phyloP scores from a whole-genome alignment of 768 basidiomycete genomes.

The Lentinus tigrinus region DNA sequence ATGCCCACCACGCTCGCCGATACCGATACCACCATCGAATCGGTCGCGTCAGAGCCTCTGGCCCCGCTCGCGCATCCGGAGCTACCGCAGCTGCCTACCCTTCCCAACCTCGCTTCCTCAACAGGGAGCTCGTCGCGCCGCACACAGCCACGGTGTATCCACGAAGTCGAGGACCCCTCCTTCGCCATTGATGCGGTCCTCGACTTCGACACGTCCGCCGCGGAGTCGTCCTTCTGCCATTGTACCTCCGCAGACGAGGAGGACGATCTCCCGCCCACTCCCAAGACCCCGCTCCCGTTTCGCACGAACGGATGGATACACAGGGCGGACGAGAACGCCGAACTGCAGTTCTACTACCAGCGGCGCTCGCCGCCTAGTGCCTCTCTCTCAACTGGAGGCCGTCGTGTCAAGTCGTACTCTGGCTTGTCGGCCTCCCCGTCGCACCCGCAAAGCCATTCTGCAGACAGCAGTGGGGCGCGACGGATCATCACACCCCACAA shows the following conservation, averaged over 20 bases:
- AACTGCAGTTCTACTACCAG: conserved; percentile 45
- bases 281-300: conserved; percentile 30
- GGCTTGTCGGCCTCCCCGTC: neutral
- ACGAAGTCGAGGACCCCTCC: conserved; percentile 46
- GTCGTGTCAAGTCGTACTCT: conserved; percentile 4
- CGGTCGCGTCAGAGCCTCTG: conserved; percentile 23
- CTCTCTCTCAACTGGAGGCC: neutral
- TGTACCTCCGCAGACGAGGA: conserved; percentile 11
- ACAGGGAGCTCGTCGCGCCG: conserved; percentile 9
- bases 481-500: conserved; percentile 32
- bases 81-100: conserved; percentile 3
- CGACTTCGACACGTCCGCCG: conserved; percentile 4
- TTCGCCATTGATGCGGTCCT: conserved; percentile 22
- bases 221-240: conserved; percentile 20
- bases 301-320: conserved; percentile 56
- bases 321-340: conserved; percentile 49
- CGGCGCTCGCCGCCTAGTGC: neutral
- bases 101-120: conserved; percentile 12
- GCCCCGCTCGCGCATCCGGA: conserved; percentile 13
- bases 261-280: conserved; percentile 3
- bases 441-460: neutral
- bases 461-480: neutral
- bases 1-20: conserved; percentile 32
- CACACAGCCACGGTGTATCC: conserved; percentile 46
- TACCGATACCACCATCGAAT: conserved; percentile 29